Evolutionary conservation across 1,284 basidiomycete genomes (phyloP).

Genomic region (Ustilago tritici): DNA sequence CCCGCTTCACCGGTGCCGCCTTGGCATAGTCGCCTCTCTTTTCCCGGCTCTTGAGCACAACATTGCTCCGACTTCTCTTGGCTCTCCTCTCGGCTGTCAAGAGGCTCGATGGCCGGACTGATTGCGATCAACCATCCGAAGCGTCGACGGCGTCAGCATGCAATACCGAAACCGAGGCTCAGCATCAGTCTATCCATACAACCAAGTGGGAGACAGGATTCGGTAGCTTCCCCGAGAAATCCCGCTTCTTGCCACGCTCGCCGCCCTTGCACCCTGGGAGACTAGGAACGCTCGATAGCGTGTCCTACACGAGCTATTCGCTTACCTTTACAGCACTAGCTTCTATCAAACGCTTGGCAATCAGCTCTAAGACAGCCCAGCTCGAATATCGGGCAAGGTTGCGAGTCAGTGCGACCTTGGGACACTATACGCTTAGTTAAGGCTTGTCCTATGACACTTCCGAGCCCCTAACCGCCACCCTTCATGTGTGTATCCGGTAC

Average conservation of each 20-base stretch:
- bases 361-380: too few relatives aligned
- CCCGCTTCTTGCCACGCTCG: conserved; percentile 13
- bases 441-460: not conserved
- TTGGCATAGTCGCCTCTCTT: not conserved
- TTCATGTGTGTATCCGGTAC: not conserved
- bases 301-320: conserved; percentile 23
- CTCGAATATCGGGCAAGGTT: not conserved
- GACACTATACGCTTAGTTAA: not conserved
- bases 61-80: not conserved
- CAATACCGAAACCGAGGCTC: not conserved
- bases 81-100: not conserved
- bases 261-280: conserved; percentile 4
- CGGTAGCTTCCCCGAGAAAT: conserved; percentile 6
- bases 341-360: not conserved
- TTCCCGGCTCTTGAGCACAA: not conserved
- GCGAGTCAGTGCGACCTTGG: not conserved
- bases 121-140: not conserved
- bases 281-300: conserved; percentile 24
- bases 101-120: not conserved
- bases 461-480: not conserved
- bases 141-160: conserved; percentile 1
- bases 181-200: not conserved
- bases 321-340: conserved; percentile 5
- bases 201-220: not conserved
- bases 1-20: not conserved